Evolutionary conservation across 2,329 filamentous ascomycete genomes (phyloP).

Genomic region (Cladorrhinum sp.): DNA sequence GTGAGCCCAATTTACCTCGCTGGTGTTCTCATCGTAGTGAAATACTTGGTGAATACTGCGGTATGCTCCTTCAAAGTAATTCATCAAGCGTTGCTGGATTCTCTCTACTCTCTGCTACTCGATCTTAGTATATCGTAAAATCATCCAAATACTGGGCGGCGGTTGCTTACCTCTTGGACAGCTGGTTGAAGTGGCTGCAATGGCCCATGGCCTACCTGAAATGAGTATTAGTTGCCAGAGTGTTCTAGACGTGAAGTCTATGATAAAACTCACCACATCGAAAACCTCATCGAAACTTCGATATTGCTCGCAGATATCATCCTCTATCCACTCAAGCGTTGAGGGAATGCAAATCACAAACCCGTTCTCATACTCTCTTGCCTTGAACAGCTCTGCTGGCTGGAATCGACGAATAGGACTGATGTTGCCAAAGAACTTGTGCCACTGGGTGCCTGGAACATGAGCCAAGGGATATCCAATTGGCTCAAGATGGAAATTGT

Average conservation of each 20-base stretch:
- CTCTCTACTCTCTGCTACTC: background rate
- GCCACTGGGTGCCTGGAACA: constrained; percentile 21
- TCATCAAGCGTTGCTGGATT: constrained; percentile 6
- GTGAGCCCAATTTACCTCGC: background rate
- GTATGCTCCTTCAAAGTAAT: constrained; percentile 9
- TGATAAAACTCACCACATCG: constrained; percentile 10
- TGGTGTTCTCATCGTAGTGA: constrained; percentile 10
- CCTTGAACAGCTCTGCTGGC: constrained; percentile 7
- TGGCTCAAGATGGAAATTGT: constrained; percentile 16
- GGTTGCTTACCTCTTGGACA: background rate
- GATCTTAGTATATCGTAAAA: background rate
- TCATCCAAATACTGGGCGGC: background rate
- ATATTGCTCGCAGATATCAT: constrained; percentile 11
- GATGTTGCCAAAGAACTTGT: constrained; percentile 22
- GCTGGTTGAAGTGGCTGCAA: constrained; percentile 1
- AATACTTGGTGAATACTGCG: background rate
- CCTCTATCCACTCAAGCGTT: constrained; percentile 9
- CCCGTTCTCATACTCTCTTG: background rate
- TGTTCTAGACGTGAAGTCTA: background rate
- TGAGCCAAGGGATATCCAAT: constrained; percentile 13
- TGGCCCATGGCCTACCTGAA: constrained; percentile 2
- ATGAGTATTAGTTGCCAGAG: background rate
- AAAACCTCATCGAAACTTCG: background rate
- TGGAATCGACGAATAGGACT: background rate
- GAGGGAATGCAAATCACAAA: constrained; percentile 8